Evolutionary conservation across 768 basidiomycete species (phyloP).

Genomic region (Mycena albidolilacea): DNA sequence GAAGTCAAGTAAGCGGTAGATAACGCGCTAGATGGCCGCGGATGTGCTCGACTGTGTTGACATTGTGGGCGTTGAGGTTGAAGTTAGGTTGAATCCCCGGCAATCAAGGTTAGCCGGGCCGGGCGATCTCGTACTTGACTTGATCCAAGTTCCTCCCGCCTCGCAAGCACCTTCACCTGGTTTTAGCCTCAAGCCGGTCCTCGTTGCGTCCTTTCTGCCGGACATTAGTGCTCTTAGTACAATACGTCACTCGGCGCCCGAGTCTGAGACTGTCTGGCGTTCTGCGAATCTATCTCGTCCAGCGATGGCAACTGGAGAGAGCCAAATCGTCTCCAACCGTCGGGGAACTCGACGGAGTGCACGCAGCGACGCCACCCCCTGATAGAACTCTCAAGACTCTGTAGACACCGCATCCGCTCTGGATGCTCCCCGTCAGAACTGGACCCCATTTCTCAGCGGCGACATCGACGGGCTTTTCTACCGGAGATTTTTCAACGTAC

Average conservation of each 20-base stretch:
- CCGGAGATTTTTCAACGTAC: slow-evolving; percentile 17
- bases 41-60: not conserved
- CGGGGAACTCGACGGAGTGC: slow-evolving; percentile 4
- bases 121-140: not conserved
- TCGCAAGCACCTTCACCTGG: too few relatives aligned
- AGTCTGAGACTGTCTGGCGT: not conserved
- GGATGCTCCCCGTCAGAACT: not conserved
- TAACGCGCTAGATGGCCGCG: slow-evolving; percentile 8
- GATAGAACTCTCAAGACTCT: not conserved
- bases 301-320: not conserved
- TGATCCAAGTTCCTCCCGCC: not conserved
- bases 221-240: not conserved
- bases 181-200: not conserved
- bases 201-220: slow-evolving; percentile 21
- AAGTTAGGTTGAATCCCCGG: slow-evolving; percentile 14
- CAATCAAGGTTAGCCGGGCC: slow-evolving; percentile 9
- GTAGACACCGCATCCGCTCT: not conserved
- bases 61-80: not conserved
- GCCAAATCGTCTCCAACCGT: not conserved
- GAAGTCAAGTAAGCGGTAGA: slow-evolving; percentile 3
- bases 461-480: not conserved
- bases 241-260: not conserved
- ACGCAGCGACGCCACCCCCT: slow-evolving; percentile 16
- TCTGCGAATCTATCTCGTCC: not conserved
- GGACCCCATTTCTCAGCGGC: slow-evolving; percentile 18